These are phyloP conservation scores for Spergularia azorica DNA, from an alignment of 179 eudicot genomes.

Conservation along the genomic window DNA sequence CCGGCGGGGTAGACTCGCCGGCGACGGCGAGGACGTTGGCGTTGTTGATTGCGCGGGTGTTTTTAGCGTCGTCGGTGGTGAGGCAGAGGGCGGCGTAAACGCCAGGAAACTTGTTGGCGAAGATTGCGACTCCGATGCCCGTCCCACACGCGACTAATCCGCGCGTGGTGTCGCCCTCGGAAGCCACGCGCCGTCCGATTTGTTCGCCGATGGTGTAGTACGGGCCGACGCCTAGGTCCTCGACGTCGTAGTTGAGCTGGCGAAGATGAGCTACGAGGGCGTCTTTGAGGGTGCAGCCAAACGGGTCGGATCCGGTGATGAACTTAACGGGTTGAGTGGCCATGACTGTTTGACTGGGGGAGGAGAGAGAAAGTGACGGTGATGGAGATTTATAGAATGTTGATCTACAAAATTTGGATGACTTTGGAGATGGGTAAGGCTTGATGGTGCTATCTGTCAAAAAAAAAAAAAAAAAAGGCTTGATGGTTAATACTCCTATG, in stretches of 20 bases:
- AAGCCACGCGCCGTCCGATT: conserved; percentile 60
- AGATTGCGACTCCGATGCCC: conserved; percentile 80
- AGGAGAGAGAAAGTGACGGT: neutral
- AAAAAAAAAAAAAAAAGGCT: too few relatives aligned
- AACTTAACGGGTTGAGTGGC: conserved; percentile 39
- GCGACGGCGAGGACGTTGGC: conserved; percentile 85
- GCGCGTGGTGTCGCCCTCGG: conserved; percentile 37
- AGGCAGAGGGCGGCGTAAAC: conserved; percentile 82
- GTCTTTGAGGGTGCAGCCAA: conserved; percentile 67
- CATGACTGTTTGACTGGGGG: conserved; percentile 5
- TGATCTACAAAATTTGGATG: neutral
- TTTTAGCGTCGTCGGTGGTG: conserved; percentile 59
- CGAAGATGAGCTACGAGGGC: conserved; percentile 63
- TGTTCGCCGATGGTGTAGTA: conserved; percentile 74
- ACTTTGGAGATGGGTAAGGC: too few relatives aligned
- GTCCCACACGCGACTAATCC: conserved; percentile 85
- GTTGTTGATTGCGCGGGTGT: conserved; percentile 78
- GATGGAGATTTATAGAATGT: neutral
- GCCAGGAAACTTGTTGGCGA: conserved; percentile 85
- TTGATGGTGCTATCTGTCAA: too few relatives aligned
- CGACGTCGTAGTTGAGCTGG: conserved; percentile 64
- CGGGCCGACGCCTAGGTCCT: conserved; percentile 71
- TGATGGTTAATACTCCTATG: too few relatives aligned
- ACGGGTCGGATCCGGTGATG: conserved; percentile 79
- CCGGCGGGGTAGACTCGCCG: conserved; percentile 55